Evolutionary conservation across 331 rosid genomes (phyloP), one percentile per base, ranked within the genome.

Genomic region (Acacia concinna): DNA sequence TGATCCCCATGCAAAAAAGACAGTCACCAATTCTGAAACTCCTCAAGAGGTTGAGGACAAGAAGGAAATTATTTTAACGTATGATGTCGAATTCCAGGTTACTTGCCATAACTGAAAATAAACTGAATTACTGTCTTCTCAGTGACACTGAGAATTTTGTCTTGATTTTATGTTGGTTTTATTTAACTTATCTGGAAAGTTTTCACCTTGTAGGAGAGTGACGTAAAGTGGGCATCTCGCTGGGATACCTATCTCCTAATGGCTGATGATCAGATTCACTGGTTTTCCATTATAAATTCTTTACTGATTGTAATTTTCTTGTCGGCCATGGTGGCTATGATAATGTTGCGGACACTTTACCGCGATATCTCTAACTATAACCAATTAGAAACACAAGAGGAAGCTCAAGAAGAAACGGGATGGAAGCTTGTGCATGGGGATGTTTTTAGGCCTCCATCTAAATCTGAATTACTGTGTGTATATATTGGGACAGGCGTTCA

Each of bases 1-100:
- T 78, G 97, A 93, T 84, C 98, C 99, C 4, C 99, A 96, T 84
- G 91, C 97, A 62, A 91, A 79, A 81, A 85, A 54, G 63, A 4
- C 76, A 38, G 93, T 93, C 47, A 81, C 80, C 52, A 83, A 80
- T 79, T 91, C 93, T 4, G 92, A 91, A 82, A 62, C 88, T 65
- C 99, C 98, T 71, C 97, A 91, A 56, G 99, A 90, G 81, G 97
- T 96, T 81, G 98, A 89, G 73, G 94, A 90, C 77, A 89, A 96
- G 83, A 89, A 90, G 78, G 99, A 96, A 85, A 91, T 91, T 76
- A 83, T 89, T 70, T 84, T 91, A 74, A 87, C 96, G 1, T 89
- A 87, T 79, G 96, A 91, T 85, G 91, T 91, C 25, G 93, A 89
- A 64, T 89, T 86, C 60, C 78, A 78, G 93, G 96, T 91, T 41